These are phyloP conservation scores for Tricladium varicosporioides DNA, from an alignment of 2,329 filamentous ascomycete species.

Conservation along the genomic window DNA sequence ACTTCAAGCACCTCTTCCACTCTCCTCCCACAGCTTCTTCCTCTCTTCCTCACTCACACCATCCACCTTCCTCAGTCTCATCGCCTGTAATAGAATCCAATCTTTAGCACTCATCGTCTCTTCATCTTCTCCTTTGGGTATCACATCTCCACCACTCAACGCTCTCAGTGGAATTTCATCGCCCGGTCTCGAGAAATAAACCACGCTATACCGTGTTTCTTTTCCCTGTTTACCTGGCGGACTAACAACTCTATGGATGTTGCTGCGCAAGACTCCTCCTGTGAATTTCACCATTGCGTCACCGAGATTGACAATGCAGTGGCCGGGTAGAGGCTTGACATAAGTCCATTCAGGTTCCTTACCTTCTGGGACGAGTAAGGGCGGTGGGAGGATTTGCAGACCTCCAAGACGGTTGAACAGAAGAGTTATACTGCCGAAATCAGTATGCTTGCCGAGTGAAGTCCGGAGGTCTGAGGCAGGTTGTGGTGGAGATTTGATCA, in stretches of 20 bases:
- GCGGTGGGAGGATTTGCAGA: conserved; percentile 37
- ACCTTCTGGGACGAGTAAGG: conserved; percentile 16
- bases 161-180: conserved; percentile 39
- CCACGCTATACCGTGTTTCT: conserved; percentile 45
- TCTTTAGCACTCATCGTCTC: background rate
- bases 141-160: conserved; percentile 10
- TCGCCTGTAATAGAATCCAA: background rate
- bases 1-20: background rate
- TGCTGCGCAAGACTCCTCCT: conserved; percentile 33
- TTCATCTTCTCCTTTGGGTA: background rate
- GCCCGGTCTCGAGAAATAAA: conserved; percentile 53
- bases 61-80: background rate
- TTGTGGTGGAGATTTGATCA: conserved; percentile 28
- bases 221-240: conserved; percentile 30
- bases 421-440: conserved; percentile 40
- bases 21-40: background rate
- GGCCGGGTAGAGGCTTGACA: conserved; percentile 35
- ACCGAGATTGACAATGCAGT: conserved; percentile 39
- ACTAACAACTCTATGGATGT: conserved; percentile 36
- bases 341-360: conserved; percentile 33
- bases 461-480: conserved; percentile 23
- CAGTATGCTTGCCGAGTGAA: conserved; percentile 35
- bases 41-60: background rate
- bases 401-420: conserved; percentile 41
- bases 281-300: conserved; percentile 38